Evolutionary conservation across 805 yeast species (phyloP).

Genomic region (Candida verbasci): DNA sequence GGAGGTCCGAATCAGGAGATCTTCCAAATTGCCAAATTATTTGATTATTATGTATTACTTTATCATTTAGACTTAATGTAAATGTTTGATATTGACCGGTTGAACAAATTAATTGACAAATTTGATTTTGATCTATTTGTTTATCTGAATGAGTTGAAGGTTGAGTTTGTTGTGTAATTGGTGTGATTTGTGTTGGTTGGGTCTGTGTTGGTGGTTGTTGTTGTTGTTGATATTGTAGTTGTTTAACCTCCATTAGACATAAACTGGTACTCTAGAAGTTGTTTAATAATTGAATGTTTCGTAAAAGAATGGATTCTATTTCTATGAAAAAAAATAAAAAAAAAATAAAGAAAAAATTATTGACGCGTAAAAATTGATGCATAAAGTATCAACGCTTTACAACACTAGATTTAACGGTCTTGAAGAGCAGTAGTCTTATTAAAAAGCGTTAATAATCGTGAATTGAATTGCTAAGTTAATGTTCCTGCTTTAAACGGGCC

Average conservation of each 20-base stretch:
- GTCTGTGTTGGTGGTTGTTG: conserved; percentile 9
- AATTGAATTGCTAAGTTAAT: no score
- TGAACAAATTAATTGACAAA: conserved; percentile 59
- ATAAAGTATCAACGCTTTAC: not conserved
- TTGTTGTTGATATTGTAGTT: not conserved
- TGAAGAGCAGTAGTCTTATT: no score
- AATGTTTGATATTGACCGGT: conserved; percentile 45
- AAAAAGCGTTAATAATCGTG: no score
- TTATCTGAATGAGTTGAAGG: conserved; percentile 26
- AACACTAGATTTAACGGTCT: not conserved
- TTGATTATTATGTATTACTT: conserved; percentile 19
- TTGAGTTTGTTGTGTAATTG: conserved; percentile 38
- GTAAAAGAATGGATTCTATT: no score
- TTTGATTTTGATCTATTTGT: conserved; percentile 23
- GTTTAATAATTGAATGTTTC: no score
- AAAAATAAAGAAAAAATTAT: not conserved
- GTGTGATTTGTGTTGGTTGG: conserved; percentile 29
- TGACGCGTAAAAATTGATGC: not conserved
- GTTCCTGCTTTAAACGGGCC: no score
- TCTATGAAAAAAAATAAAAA: not conserved
- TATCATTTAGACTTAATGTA: conserved; percentile 12
- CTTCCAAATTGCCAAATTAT: conserved; percentile 74
- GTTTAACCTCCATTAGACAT: conserved; percentile 4
- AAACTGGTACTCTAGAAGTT: no score
- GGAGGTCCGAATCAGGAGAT: conserved; percentile 59